Evolutionary conservation across 202 grass and related monocot genomes (phyloP), one percentile per base, ranked within the genome.

Genomic region (Panicum hallii): DNA sequence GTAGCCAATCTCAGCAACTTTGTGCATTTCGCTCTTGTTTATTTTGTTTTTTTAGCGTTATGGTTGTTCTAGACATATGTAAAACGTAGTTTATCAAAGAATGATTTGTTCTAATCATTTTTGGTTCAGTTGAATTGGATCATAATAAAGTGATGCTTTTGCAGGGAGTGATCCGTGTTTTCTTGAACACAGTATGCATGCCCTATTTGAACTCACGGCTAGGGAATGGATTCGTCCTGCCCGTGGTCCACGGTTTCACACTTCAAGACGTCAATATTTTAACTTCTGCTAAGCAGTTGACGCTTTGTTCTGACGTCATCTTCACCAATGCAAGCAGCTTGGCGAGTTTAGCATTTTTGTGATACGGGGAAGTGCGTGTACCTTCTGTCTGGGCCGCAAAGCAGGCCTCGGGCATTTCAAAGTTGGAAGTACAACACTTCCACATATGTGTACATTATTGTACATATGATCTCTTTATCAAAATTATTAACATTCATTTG

Each of bases 91-190:
- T 41, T 72, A 13, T 44, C n/a, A 50, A 42, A 42, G 40, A 73
- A 55, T 42, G 46, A 42, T 78, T 42, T 78, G 2, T 72, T 77
- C 19, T 81, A 17, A n/a, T n/a, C 11, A 46, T 83, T 57, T 36
- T 63, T 56, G 11, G 14, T 72, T 65, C 2, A 3, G 7, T 11
- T 11, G 22, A 67, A 61, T 45, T 60, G 62, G 19, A 82, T 52
- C 44, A 63, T 63, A 50, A 75, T 15, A 12, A 47, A 55, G 48
- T 77, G 5, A 13, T 81, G 55, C 34, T 4, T 43, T 84, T 92
- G 57, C 93, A 99, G 96, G 96, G 91, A 32, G 86, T 96, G 75
- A 89, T 99, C 58, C 87, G 91, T 28, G 87, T 92, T 87, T 83
- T 99, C 69, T 83, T 99, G 82, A 91, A 96, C 88, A 95, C 90